Base-by-base conservation (phyloP, 768 basidiomycete genomes). In the Psilocybe azurescens region DNA sequence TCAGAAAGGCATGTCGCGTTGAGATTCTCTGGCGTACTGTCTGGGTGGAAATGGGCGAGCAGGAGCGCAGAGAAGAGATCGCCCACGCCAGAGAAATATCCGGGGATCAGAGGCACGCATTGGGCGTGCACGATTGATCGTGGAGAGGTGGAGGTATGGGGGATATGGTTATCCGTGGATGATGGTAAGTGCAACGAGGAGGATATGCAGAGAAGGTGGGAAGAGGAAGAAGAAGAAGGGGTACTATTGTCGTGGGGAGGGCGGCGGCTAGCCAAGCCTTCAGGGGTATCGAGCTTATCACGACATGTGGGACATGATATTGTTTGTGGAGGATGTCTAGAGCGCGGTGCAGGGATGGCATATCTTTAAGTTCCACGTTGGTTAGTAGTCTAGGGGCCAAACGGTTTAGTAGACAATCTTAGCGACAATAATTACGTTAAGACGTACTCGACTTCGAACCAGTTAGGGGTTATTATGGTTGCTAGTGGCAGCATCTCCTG, bases 71-170 rank as follows among this genome's bases (percentile, higher is more conserved):
- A 95, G 79, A 99, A 98, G 59, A 98, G 87, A 74, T 99, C 97
- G 16, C 97, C 97, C 10, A 97, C 96, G 28, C 97, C 97, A 18
- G 94, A 91, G 74, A 95, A 99, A 78, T 98, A 97, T 10, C 95
- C 96, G 5, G 89, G 85, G 49, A 98, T 83, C 30, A 89, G 83
- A 2, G 90, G 89, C 8, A 99, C 87, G 48, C 81, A 83, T 69
- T 87, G 87, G 0, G 87, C 88, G 74, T 91, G 86, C 3, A 96
- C 85, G 0, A 74, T 72, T 0, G 84, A 84, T 33, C 61, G 71
- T 54, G 58, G 44, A 11, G 54, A 41, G 11, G 39, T 53, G 30
- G 54, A 38, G 20, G 52, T 41, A 61, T 53, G 46, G 9, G 46
- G 48, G n/a, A 41, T 56, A 33, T 53, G 38, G 28, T 47, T 41